phyloP scores from a whole-genome alignment of 1,139 yeast genomes.

The Hemisphaericaspora lyxosophila region DNA sequence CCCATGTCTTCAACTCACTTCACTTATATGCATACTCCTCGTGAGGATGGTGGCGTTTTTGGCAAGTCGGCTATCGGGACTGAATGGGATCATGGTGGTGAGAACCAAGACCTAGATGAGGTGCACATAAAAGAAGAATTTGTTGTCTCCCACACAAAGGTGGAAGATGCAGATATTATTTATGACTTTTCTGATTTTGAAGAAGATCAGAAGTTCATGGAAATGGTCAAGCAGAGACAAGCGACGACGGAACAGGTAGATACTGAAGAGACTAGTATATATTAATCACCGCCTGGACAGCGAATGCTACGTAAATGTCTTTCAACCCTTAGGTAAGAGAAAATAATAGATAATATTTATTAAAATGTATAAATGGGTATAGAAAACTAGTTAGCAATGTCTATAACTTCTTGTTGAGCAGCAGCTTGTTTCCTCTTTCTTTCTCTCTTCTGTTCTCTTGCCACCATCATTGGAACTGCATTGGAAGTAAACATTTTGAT shows the following conservation, averaged over 20 bases:
- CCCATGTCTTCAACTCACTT: conserved; percentile 10
- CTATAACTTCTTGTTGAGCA: too few relatives aligned
- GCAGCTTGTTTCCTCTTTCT: conserved; percentile 6
- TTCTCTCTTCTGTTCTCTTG: conserved; percentile 24
- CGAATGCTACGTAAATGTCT: too few relatives aligned
- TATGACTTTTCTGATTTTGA: conserved; percentile 31
- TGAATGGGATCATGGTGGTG: background rate
- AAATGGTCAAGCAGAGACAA: conserved; percentile 15
- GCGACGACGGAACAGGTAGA: too few relatives aligned
- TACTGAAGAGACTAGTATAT: too few relatives aligned
- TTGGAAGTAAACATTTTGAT: conserved; percentile 58
- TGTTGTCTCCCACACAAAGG: conserved; percentile 3
- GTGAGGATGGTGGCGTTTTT: too few relatives aligned
- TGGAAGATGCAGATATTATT: conserved; percentile 12
- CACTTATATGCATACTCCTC: conserved; percentile 6
- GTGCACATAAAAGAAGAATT: conserved; percentile 4
- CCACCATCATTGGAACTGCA: conserved; percentile 55
- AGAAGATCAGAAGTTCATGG: conserved; percentile 19
- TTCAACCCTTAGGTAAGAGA: too few relatives aligned
- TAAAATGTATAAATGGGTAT: too few relatives aligned
- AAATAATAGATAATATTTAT: too few relatives aligned
- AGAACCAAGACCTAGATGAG: background rate
- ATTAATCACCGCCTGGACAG: too few relatives aligned
- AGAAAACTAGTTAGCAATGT: too few relatives aligned
- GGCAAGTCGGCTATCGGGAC: too few relatives aligned